phyloP scores from a whole-genome alignment of 805 yeast genomes.

The Suhomyces sp. region DNA sequence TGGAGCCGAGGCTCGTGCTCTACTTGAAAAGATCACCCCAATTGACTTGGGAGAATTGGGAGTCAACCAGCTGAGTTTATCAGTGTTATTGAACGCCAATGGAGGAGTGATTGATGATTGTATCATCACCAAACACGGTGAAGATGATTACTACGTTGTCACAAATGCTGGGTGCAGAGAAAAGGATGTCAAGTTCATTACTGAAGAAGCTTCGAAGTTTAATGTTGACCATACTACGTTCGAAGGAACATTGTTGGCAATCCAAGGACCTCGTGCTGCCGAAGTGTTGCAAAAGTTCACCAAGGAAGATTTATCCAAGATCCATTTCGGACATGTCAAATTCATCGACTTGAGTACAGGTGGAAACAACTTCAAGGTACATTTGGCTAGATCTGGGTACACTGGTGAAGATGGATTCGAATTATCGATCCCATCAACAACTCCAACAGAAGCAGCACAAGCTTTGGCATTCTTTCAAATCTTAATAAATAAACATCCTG shows the following conservation, averaged over 20 bases:
- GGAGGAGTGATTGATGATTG: constrained; percentile 93
- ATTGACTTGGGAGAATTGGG: constrained; percentile 65
- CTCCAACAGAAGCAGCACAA: constrained; percentile 36
- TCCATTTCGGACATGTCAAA: constrained; percentile 73
- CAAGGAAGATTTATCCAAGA: constrained; percentile 51
- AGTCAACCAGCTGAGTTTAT: constrained; percentile 65
- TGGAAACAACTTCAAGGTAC: constrained; percentile 49
- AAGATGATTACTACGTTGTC: constrained; percentile 77
- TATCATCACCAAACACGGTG: constrained; percentile 82
- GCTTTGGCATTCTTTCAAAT: constrained; percentile 63
- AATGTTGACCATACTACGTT: constrained; percentile 45
- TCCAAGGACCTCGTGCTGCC: constrained; percentile 92
- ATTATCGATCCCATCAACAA: constrained; percentile 63
- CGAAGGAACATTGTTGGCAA: constrained; percentile 77
- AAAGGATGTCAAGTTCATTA: constrained; percentile 69
- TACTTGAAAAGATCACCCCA: constrained; percentile 85
- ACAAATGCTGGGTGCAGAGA: constrained; percentile 95
- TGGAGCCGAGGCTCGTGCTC: constrained; percentile 66
- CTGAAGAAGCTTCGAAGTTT: constrained; percentile 45
- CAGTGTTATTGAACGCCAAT: constrained; percentile 67
- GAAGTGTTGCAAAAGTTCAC: constrained; percentile 64
- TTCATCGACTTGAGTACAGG: constrained; percentile 40
- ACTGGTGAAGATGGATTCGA: constrained; percentile 99
- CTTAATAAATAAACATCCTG: constrained; percentile 51
- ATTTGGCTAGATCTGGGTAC: constrained; percentile 93